Conservation (phyloP, 768 basidiomycete species). For the Termitomyces sp. region DNA sequence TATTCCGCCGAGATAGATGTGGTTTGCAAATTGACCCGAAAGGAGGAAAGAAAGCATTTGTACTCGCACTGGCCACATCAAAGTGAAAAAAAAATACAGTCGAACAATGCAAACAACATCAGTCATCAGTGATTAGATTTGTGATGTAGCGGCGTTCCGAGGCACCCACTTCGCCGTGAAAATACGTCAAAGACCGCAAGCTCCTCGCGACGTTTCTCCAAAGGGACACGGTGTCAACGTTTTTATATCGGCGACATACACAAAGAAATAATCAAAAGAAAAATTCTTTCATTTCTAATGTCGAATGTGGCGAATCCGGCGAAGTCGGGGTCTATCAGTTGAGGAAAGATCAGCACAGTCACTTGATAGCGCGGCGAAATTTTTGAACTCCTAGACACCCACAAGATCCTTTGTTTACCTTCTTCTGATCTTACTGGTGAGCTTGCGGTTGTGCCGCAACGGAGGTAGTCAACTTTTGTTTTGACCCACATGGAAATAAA, state of each 20-base stretch:
- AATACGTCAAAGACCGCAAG: neutral
- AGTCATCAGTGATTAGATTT: slow-evolving; percentile 13
- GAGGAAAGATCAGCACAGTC: neutral
- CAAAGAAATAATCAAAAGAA: neutral
- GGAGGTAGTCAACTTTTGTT: neutral
- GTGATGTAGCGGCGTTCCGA: slow-evolving; percentile 8
- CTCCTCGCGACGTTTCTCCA: neutral
- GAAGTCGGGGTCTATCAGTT: slow-evolving; percentile 1
- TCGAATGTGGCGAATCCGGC: slow-evolving; percentile 5
- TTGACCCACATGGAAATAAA: neutral
- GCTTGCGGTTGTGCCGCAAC: slow-evolving; percentile 3
- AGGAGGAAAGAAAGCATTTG: neutral
- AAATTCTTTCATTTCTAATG: neutral
- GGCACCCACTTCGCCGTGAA: neutral
- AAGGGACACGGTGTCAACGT: neutral
- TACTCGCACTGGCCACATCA: neutral
- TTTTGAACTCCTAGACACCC: neutral
- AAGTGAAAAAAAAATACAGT: neutral
- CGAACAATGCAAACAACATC: neutral
- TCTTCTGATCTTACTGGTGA: neutral
- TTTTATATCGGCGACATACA: neutral
- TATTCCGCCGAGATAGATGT: neutral
- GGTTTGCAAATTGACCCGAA: neutral
- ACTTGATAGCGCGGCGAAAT: slow-evolving; percentile 2
- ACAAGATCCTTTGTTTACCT: neutral